Base-by-base conservation (phyloP, 1,284 basidiomycete genomes). In the Leccinum fallax region DNA sequence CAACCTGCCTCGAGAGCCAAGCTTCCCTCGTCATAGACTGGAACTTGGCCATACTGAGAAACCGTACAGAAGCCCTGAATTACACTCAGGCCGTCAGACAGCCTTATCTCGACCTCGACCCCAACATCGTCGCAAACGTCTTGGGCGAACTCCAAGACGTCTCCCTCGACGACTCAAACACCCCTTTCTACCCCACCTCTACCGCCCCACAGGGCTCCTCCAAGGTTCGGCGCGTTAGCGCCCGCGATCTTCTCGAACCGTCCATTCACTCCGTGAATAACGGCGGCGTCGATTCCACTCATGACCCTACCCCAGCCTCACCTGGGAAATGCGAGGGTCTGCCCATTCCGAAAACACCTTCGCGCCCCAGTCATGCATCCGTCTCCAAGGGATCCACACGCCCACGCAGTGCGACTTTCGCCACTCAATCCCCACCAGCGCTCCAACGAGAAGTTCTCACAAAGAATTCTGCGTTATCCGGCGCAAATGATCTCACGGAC, bases 1-100 rank as follows among this genome's bases (percentile, higher is more conserved):
- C 82, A 55, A 63, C 71, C n/a, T 85, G 79, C 64, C 77, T 89
- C 57, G 82, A 78, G 63, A 76, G 75, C 28, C 85, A 88, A 63
- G 85, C 88, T 0, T 83, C 85, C 0, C 67, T 77, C 3, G 78
- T 81, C 57, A 69, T 85, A 15, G 82, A 87, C 67, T 88, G 86
- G 86, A 74, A 76, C 58, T 64, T 60, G 8, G 79, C 80, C 43
- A 69, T 82, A 34, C 68, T 84, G n/a, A 77, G 71, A 26, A 61
- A 70, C 38, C 64, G 70, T 11, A 55, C 69, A 32, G 73, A 74
- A 26, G 3, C 65, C n/a, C 16, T 4, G 1, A 60, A 48, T 48
- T 19, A 64, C 8, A 21, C 62, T 0, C 72, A 65, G 11, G 32
- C 43, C 0, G 46, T 76, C 55, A 67, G 65, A 48, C 74, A 77